Evolutionary conservation across 2,329 filamentous ascomycete genomes (phyloP).

Genomic region (Trichoderma hamatum): DNA sequence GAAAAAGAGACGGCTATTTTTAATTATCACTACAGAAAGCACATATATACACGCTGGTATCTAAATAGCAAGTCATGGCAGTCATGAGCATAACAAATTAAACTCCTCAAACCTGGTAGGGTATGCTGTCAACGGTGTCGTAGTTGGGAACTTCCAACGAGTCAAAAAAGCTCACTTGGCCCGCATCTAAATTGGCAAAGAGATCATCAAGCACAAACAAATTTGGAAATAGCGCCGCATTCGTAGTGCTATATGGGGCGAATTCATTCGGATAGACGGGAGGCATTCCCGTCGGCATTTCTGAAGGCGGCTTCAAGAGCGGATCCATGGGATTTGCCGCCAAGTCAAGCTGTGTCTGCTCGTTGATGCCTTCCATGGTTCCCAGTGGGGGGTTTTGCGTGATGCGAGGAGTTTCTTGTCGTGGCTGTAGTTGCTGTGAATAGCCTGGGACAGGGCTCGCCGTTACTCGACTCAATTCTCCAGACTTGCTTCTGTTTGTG

Average conservation of each 20-base stretch:
- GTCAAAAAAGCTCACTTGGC: slow-evolving; percentile 15
- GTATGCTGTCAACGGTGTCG: not conserved
- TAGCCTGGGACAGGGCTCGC: not conserved
- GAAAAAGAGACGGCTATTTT: not conserved
- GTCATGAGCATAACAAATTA: not conserved
- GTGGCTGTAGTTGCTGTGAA: not conserved
- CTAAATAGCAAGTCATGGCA: not conserved
- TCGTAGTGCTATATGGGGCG: not conserved
- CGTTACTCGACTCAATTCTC: not conserved
- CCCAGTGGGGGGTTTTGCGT: not conserved
- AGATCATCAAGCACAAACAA: not conserved
- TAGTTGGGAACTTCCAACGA: slow-evolving; percentile 2
- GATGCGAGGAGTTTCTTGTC: not conserved
- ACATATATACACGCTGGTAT: not conserved
- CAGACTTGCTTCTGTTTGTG: slow-evolving; percentile 1
- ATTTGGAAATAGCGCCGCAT: not conserved
- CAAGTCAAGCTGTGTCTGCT: not conserved
- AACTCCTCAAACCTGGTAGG: not conserved
- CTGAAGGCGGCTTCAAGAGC: not conserved
- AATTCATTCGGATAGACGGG: not conserved
- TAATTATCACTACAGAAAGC: not conserved
- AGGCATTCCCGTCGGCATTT: not conserved
- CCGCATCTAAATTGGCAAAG: not conserved
- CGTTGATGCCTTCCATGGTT: not conserved
- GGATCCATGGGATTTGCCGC: not conserved